Evolutionary conservation across 805 yeast genomes (phyloP).

Genomic region (Kuraishia piskuri): DNA sequence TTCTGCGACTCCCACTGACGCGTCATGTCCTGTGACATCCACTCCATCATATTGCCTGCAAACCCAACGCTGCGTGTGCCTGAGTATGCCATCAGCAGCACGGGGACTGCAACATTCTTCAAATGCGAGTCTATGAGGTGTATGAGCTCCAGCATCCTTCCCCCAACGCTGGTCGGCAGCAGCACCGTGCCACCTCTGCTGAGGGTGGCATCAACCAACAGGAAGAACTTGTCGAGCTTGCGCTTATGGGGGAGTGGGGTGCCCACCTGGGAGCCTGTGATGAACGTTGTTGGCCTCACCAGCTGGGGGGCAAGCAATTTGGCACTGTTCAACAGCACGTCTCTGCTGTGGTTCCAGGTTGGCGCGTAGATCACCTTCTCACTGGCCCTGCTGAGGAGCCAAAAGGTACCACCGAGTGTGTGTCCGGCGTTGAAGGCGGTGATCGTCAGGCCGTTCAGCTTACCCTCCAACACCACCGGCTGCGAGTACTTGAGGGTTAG

Average conservation of each 20-base stretch:
- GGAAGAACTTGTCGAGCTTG: constrained; percentile 56
- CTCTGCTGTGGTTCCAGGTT: constrained; percentile 91
- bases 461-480: constrained; percentile 53
- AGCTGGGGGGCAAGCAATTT: constrained; percentile 51
- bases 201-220: constrained; percentile 55
- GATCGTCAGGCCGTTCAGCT: constrained; percentile 48
- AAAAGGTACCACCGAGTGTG: constrained; percentile 86
- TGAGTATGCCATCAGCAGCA: constrained; percentile 66
- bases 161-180: constrained; percentile 74
- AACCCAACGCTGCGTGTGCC: constrained; percentile 72
- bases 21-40: constrained; percentile 88
- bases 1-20: constrained; percentile 76
- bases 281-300: constrained; percentile 72
- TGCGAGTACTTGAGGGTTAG: constrained; percentile 72
- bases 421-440: constrained; percentile 91
- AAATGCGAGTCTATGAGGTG: constrained; percentile 65
- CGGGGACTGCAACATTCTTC: constrained; percentile 53
- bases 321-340: constrained; percentile 73
- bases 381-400: constrained; percentile 66
- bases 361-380: constrained; percentile 86
- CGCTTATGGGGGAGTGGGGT: constrained; percentile 52
- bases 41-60: constrained; percentile 86
- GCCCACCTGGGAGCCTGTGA: constrained; percentile 66
- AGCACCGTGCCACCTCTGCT: constrained; percentile 74
- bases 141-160: constrained; percentile 73